Percentiles rank a stretch among this genome's conserved stretches.
Evolutionary conservation across 768 basidiomycete genomes (phyloP).

Genomic region (Tulasnella sp.): DNA sequence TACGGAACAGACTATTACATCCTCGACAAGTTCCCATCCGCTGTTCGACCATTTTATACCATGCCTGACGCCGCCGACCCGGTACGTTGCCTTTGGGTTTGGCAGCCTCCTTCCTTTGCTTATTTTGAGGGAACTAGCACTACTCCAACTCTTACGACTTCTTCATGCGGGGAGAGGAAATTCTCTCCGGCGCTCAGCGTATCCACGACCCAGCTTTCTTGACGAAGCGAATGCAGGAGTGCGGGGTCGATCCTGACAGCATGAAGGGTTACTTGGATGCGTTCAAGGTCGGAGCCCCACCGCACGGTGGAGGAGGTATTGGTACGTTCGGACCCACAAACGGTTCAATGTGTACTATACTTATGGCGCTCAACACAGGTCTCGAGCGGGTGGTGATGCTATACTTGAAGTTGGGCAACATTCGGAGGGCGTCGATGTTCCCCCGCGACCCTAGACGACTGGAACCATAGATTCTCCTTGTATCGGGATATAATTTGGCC

Average conservation of each 20-base stretch:
- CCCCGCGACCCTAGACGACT: constrained; percentile 95
- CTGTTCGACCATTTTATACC: constrained; percentile 95
- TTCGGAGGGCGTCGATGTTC: constrained; percentile 88
- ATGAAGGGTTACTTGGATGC: constrained; percentile 93
- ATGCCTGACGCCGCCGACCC: constrained; percentile 95
- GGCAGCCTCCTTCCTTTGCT: not conserved
- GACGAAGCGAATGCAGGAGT: constrained; percentile 74
- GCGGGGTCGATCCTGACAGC: constrained; percentile 83
- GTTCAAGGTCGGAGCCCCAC: constrained; percentile 90
- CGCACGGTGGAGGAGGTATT: constrained; percentile 96
- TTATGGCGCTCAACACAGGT: constrained; percentile 35
- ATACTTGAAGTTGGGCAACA: constrained; percentile 95
- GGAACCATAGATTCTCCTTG: constrained; percentile 55
- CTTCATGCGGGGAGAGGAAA: constrained; percentile 99
- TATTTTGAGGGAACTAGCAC: not conserved
- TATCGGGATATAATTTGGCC: not conserved
- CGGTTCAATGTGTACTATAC: not conserved
- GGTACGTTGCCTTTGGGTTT: constrained; percentile 39
- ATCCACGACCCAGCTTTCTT: constrained; percentile 86
- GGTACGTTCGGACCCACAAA: constrained; percentile 39
- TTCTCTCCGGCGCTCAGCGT: constrained; percentile 96
- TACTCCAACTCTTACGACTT: constrained; percentile 99
- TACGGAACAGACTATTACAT: too few species aligned
- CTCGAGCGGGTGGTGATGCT: constrained; percentile 95
- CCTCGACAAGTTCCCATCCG: constrained; percentile 97